These are phyloP conservation scores for Crucibulum laeve DNA, from an alignment of 768 basidiomycete genomes.

Conservation along the genomic window DNA sequence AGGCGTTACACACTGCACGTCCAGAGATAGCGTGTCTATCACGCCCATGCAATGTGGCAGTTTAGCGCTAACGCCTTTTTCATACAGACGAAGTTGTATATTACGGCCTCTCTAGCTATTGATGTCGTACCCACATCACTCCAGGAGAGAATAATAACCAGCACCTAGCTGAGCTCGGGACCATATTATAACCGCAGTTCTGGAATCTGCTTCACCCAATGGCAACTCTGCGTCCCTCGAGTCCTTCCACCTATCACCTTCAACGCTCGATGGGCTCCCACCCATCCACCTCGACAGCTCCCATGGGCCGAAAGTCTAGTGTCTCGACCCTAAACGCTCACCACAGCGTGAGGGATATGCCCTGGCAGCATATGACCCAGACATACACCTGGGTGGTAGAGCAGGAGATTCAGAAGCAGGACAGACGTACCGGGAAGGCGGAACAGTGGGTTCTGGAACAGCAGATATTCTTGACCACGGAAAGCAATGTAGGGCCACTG, in stretches of 20 bases:
- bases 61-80: not conserved
- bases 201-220: conserved; percentile 6
- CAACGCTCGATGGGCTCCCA: conserved; percentile 2
- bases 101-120: not conserved
- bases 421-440: conserved; percentile 43
- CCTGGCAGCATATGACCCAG: conserved; percentile 39
- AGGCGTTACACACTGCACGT: conserved; percentile 1
- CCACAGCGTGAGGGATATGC: conserved; percentile 5
- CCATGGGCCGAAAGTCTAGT: conserved; percentile 11
- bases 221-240: conserved; percentile 3
- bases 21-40: conserved; percentile 26
- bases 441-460: conserved; percentile 66
- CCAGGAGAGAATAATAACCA: conserved; percentile 9
- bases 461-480: conserved; percentile 34
- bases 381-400: conserved; percentile 49
- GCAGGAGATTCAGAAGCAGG: conserved; percentile 41
- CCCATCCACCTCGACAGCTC: conserved; percentile 10
- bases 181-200: conserved; percentile 10
- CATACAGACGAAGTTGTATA: not conserved
- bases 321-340: not conserved
- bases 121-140: not conserved
- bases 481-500: conserved; percentile 9
- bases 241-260: not conserved
- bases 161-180: conserved; percentile 4
- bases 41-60: conserved; percentile 25